Base-by-base conservation (phyloP, 2,329 filamentous ascomycete species). In the Ophiostoma quercus region DNA sequence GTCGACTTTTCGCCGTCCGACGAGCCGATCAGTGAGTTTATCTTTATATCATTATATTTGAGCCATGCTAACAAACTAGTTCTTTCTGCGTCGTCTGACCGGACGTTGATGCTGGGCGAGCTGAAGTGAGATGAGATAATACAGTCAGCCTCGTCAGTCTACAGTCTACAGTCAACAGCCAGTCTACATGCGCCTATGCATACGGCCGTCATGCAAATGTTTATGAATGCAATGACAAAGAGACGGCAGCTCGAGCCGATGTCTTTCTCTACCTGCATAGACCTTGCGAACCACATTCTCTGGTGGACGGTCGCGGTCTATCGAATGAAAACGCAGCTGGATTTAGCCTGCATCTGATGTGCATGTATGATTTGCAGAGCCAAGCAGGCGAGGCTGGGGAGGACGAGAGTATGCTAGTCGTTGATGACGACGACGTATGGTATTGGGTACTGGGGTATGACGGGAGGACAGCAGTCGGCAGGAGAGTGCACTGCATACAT, bases 61-160 rank as follows among this genome's bases (percentile, higher is more conserved):
- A 5, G 1, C 43, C 16, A 47, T 47, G 68, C 80, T 84, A 75
- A 84, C 76, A 12, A 8, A 51, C 54, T 74, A 96, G 92, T 97
- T 78, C 85, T 96, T 62, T 95, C 93, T 69, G 92, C 89, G 37
- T 96, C 92, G 9, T 95, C 93, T n/a, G 93, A 97, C 81, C 88
- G 92, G 67, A 94, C 87, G 62, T 85, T 97, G 77, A 84, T 97
- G 73, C 84, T 97, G 6, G 93, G 93, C 71, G 93, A 97, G 80
- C 82, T 97, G 71, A 82, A 90, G 84, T 84, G 88, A 86, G 47
- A 2, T 4, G 47, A 1, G 19, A 47, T 3, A 47, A 47, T n/a
- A 8, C 43, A 47, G 43, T n/a, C 57, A 29, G 57, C 57, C 25
- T 62, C 57, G 25, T 2, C 25, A 29, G 54, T 54, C 47, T 54